Base-by-base conservation (phyloP, 805 yeast species). In the Candida taoyuanica region DNA sequence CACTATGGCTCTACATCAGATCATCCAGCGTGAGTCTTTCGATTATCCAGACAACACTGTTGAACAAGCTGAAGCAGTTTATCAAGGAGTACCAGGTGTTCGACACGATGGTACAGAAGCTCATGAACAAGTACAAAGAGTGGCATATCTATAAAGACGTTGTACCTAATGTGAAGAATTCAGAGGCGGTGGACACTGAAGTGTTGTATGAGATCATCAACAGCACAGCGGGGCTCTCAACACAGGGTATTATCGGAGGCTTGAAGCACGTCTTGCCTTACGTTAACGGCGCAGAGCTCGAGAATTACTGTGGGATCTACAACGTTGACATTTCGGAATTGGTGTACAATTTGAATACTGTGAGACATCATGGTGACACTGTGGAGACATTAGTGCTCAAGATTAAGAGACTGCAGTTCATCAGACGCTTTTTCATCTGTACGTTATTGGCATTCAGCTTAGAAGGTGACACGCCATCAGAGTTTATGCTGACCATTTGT, bases 221-320 rank as follows among this genome's bases (percentile, higher is more conserved):
- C 29, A 64, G 63, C 38, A 39, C 70, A 5, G 43, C 73, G 3
- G 43, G 56, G 0, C 48, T 71, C 3, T 40, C 56, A 4, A 47
- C 58, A 12, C 67, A 64, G 34, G 55, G 62, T 7, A 34, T 60
- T 4, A 36, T 56, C 2, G 30, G 51, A 14, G 49, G 59, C 7
- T 43, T 63, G 21, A 47, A 47, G 11, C 49, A 50, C 24, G 34
- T 63, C 29, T 31, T 64, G 3, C 53, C 60, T 8, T 42, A 53
- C 36, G 52, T 65, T 17, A 49, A 62, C 33, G 49, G 55, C 14
- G 43, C 55, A 5, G 68, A 62, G 17, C 49, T 73, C 21, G 58
- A 61, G 28, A 63, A 66, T 40, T 73, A 67, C 43, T 63, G 71
- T 44, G 70, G 60, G 20, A 60, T 73, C 4, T 73, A 73, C 49